A percentile compares a stretch with the other conserved stretches of the same genome.
Evolutionary conservation across 768 basidiomycete genomes (phyloP).

Genomic region (Megacollybia marginata): DNA sequence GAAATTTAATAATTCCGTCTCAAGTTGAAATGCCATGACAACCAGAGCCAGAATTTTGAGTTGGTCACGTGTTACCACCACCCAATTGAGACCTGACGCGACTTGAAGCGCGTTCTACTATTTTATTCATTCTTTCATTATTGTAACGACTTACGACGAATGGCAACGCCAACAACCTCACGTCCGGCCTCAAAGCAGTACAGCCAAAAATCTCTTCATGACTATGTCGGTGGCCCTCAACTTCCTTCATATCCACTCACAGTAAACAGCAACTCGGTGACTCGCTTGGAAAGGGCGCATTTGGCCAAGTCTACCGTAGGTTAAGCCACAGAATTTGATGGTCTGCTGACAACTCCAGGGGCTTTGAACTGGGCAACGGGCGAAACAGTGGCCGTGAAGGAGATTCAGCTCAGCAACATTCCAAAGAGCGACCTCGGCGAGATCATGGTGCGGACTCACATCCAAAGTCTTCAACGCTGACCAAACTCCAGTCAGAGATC

Average conservation of each 20-base stretch:
- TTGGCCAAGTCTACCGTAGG: conserved; percentile 95
- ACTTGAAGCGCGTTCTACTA: no score
- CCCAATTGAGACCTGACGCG: no score
- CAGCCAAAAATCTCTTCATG: conserved; percentile 45
- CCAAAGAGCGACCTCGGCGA: conserved; percentile 90
- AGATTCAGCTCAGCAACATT: conserved; percentile 91
- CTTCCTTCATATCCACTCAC: background rate
- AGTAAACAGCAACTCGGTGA: conserved; percentile 83
- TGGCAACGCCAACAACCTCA: no score
- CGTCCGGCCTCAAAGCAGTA: background rate
- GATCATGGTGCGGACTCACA: conserved; percentile 72
- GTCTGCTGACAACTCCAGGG: conserved; percentile 34
- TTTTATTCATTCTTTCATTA: no score
- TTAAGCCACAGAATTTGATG: conserved; percentile 12
- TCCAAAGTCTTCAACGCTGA: conserved; percentile 7
- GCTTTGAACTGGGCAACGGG: conserved; percentile 94
- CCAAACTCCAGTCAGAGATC: conserved; percentile 73
- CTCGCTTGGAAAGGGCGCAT: conserved; percentile 92
- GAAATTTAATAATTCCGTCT: no score
- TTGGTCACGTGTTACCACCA: no score
- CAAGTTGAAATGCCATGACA: no score
- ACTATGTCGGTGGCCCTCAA: conserved; percentile 41
- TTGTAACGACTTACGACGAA: no score
- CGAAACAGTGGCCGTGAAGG: conserved; percentile 98
- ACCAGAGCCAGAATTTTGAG: no score